These are phyloP conservation scores for Pythium pyrilobum DNA, from an alignment of 352 stramenopile species.

Conservation along the genomic window DNA sequence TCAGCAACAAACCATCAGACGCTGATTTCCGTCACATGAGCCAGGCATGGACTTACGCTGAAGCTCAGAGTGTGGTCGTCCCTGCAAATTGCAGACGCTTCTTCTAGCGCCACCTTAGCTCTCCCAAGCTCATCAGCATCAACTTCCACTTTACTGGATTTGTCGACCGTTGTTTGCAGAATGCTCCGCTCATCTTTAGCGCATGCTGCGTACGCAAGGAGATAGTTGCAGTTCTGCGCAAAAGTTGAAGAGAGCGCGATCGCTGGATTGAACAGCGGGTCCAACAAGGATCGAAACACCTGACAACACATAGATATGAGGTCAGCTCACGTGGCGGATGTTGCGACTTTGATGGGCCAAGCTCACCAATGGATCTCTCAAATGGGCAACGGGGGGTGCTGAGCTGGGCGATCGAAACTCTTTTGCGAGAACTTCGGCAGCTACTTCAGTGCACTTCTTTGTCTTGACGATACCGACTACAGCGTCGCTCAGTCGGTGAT, in stretches of 20 bases:
- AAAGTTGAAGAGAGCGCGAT: constrained; percentile 52
- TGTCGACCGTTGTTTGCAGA: constrained; percentile 33
- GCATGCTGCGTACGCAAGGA: constrained; percentile 72
- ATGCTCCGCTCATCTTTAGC: constrained; percentile 77
- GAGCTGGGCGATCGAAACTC: constrained; percentile 45
- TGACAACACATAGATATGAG: constrained; percentile 11
- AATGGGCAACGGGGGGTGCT: constrained; percentile 56
- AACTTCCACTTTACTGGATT: constrained; percentile 25
- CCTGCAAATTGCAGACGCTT: constrained; percentile 75
- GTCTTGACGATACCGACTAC: constrained; percentile 73
- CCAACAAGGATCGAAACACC: constrained; percentile 73
- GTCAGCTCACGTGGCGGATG: background rate
- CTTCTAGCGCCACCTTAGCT: constrained; percentile 61
- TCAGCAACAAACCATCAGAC: no score
- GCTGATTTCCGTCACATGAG: no score
- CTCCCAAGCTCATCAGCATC: constrained; percentile 49
- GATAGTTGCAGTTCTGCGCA: constrained; percentile 56
- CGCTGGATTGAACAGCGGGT: constrained; percentile 79
- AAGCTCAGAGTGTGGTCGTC: constrained; percentile 84
- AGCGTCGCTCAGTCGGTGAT: constrained; percentile 54
- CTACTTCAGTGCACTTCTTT: constrained; percentile 63
- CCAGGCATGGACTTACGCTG: constrained; percentile 82
- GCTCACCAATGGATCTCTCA: constrained; percentile 66
- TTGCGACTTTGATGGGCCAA: background rate
- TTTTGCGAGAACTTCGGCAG: constrained; percentile 57